phyloP scores from a whole-genome alignment of 495 filamentous ascomycete genomes.

The Astrothelium macrocarpum region DNA sequence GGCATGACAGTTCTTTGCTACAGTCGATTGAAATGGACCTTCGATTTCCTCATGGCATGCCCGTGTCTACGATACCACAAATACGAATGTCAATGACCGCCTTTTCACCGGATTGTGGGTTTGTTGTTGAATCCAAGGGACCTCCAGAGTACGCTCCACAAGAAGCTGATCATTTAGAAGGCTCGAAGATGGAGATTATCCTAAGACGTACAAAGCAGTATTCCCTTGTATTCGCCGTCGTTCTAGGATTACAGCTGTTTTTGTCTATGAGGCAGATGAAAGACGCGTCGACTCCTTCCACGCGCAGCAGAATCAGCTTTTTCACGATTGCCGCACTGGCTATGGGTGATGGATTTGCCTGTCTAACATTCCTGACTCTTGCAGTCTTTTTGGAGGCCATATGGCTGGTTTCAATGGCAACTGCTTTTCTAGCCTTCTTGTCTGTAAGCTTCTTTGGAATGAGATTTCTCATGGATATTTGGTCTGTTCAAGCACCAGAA shows the following conservation, averaged over 20 bases:
- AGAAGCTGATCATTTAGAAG: conserved; percentile 58
- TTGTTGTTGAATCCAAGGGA: conserved; percentile 80
- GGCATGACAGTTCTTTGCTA: conserved; percentile 34
- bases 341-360: conserved; percentile 67
- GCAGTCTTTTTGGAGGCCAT: conserved; percentile 53
- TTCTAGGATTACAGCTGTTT: conserved; percentile 60
- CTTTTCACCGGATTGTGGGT: conserved; percentile 91
- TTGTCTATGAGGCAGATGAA: conserved; percentile 78
- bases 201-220: conserved; percentile 55
- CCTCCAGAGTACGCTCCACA: conserved; percentile 57
- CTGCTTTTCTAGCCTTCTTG: conserved; percentile 62
- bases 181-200: conserved; percentile 70
- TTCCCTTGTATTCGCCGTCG: conserved; percentile 53
- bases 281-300: conserved; percentile 89
- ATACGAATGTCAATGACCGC: conserved; percentile 75
- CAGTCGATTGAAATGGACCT: conserved; percentile 73
- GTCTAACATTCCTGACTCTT: conserved; percentile 54
- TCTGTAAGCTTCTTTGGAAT: conserved; percentile 67
- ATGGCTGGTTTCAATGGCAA: conserved; percentile 57
- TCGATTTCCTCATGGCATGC: conserved; percentile 73
- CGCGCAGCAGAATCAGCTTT: conserved; percentile 80
- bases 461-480: conserved; percentile 81
- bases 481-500: conserved; percentile 78
- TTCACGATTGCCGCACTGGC: conserved; percentile 76
- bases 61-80: conserved; percentile 53